Percentiles rank a stretch among this genome's conserved stretches.
Evolutionary conservation across 2,329 filamentous ascomycete species (phyloP).

Genomic region (Cordyceps cicadae): DNA sequence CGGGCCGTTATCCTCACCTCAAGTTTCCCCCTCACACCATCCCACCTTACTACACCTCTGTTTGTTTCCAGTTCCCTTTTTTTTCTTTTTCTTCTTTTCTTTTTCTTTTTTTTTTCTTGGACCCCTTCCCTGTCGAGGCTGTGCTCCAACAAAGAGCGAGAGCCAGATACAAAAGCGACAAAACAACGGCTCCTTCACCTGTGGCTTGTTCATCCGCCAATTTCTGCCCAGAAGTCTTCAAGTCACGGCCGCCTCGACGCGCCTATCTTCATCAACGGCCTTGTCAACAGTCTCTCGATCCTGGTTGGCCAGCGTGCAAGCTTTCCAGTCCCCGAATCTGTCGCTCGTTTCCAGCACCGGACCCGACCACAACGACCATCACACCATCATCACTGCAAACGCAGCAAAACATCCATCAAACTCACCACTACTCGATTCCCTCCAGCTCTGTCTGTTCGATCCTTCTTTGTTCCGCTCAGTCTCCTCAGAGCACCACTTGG

Average conservation of each 20-base stretch:
- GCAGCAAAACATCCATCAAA: background rate
- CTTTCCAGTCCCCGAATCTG: background rate
- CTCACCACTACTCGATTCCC: background rate
- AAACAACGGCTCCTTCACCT: background rate
- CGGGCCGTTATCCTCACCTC: slow-evolving; percentile 8
- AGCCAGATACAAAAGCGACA: background rate
- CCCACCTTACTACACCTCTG: slow-evolving; percentile 7
- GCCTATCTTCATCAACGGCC: background rate
- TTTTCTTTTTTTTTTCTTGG: background rate
- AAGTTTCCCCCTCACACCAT: background rate
- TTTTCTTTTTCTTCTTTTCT: background rate
- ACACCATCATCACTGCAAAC: background rate
- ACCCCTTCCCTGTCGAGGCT: background rate
- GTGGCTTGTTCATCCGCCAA: background rate
- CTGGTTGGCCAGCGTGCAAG: background rate
- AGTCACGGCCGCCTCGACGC: background rate
- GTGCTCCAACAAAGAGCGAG: background rate
- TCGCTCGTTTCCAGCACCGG: background rate
- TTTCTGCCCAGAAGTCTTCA: background rate
- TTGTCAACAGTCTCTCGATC: background rate
- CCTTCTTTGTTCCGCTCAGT: background rate
- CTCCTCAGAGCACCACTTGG: slow-evolving; percentile 1
- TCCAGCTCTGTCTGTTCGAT: background rate
- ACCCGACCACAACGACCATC: background rate
- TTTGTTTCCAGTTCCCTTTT: background rate